A percentile compares a stretch with the other conserved stretches of the same genome.
phyloP scores from a whole-genome alignment of 106 monocot genomes.

The Ottelia alismoides region DNA sequence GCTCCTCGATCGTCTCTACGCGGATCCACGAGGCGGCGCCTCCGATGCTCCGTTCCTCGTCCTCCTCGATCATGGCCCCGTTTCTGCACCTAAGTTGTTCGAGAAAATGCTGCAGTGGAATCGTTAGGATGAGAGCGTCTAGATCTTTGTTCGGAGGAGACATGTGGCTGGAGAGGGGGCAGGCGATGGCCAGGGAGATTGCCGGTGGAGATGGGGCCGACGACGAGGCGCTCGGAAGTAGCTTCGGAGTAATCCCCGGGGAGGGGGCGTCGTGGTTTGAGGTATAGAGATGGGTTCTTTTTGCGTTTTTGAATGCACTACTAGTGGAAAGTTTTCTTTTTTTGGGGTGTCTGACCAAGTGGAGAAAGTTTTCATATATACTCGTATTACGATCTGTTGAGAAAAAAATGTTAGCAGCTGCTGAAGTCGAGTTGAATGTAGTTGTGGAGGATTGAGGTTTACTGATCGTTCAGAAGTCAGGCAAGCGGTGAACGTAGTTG shows the following conservation, averaged over 20 bases:
- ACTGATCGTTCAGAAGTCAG: too few relatives aligned
- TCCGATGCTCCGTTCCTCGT: background rate
- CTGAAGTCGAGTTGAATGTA: too few relatives aligned
- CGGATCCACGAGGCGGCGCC: constrained; percentile 1
- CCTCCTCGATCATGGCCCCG: constrained; percentile 1
- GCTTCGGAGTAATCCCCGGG: background rate
- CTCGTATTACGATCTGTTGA: background rate
- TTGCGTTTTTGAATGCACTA: background rate
- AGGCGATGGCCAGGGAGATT: background rate
- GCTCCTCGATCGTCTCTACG: constrained; percentile 5
- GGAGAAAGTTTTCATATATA: background rate
- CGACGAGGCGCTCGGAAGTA: background rate
- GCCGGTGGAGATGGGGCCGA: constrained; percentile 10
- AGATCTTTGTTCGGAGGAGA: background rate
- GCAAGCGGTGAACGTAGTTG: too few relatives aligned
- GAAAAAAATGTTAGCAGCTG: background rate
- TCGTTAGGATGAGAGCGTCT: background rate
- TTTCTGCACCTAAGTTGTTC: background rate
- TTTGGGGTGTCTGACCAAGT: background rate
- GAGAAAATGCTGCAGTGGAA: background rate
- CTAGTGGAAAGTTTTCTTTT: background rate
- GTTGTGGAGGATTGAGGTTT: too few relatives aligned
- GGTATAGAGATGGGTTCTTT: background rate
- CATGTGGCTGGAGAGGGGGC: background rate
- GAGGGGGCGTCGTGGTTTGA: constrained; percentile 3